Conservation (phyloP, 2,329 filamentous ascomycete genomes). For the Massarina eburnea region DNA sequence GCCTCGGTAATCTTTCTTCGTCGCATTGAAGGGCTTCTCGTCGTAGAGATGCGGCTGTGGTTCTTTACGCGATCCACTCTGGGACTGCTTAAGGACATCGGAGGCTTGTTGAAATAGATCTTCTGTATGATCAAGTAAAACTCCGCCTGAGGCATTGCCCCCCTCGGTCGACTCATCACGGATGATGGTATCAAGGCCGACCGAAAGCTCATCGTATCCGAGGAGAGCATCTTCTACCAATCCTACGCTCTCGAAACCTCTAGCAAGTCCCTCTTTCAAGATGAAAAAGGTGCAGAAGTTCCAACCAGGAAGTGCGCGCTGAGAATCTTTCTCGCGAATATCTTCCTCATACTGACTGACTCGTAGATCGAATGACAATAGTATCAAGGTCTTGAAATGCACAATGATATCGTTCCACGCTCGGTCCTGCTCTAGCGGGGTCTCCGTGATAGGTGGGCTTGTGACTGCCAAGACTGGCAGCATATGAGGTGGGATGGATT, state of each 20-base stretch:
- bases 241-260: conserved; percentile 94
- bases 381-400: conserved; percentile 84
- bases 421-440: conserved; percentile 73
- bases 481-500: conserved; percentile 48
- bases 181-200: conserved; percentile 81
- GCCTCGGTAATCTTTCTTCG: conserved; percentile 79
- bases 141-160: conserved; percentile 68
- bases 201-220: conserved; percentile 90
- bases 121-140: conserved; percentile 71
- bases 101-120: conserved; percentile 62
- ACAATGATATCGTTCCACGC: conserved; percentile 82
- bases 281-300: conserved; percentile 99
- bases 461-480: conserved; percentile 46
- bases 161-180: conserved; percentile 68
- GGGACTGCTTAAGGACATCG: conserved; percentile 21
- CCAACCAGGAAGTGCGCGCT: conserved; percentile 87
- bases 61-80: conserved; percentile 12
- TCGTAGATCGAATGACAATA: conserved; percentile 85
- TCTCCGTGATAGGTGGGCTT: conserved; percentile 54
- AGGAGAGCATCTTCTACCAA: conserved; percentile 93
- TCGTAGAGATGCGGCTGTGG: conserved; percentile 26
- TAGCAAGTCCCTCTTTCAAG: conserved; percentile 88
- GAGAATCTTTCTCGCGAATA: conserved; percentile 88
- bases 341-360: conserved; percentile 97
- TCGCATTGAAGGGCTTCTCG: conserved; percentile 40